Conservation (phyloP, 1,284 basidiomycete species). For the Irpex sp. region DNA sequence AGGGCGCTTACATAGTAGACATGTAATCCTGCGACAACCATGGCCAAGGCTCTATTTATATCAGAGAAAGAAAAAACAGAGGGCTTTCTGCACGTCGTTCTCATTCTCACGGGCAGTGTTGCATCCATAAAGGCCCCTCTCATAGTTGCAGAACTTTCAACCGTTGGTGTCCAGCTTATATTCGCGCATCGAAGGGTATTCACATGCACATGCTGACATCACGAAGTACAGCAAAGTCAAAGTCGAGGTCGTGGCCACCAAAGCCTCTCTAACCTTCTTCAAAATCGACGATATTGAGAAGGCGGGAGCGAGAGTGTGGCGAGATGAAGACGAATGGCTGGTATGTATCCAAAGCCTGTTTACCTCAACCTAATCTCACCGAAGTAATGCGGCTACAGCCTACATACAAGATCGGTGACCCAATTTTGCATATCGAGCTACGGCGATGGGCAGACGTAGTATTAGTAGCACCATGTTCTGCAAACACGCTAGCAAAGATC, state of each 20-base stretch:
- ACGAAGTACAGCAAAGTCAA: conserved; percentile 67
- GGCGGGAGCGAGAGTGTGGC: conserved; percentile 75
- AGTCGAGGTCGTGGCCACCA: conserved; percentile 84
- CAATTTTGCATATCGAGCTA: conserved; percentile 95
- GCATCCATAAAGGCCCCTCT: conserved; percentile 92
- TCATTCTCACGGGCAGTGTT: conserved; percentile 91
- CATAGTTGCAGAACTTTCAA: conserved; percentile 76
- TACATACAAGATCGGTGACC: conserved; percentile 76
- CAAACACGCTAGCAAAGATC: conserved; percentile 94
- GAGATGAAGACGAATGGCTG: conserved; percentile 91
- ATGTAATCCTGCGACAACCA: conserved; percentile 14
- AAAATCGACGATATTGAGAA: conserved; percentile 48
- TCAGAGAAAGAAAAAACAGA: conserved; percentile 26
- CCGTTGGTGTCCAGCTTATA: conserved; percentile 42
- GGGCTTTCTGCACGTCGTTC: conserved; percentile 65
- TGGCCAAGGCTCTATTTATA: conserved; percentile 15
- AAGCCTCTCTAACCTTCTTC: conserved; percentile 79
- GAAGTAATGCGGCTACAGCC: conserved; percentile 31
- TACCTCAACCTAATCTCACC: background rate
- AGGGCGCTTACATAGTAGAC: background rate
- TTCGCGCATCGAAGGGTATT: background rate
- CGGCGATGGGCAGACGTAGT: conserved; percentile 96
- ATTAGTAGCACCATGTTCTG: conserved; percentile 91
- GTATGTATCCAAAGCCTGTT: conserved; percentile 15
- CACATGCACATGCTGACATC: background rate